A percentile compares a stretch with the other conserved stretches of the same genome.
Conservation (phyloP, 2,329 filamentous ascomycete species). For the Talaromyces sp. region DNA sequence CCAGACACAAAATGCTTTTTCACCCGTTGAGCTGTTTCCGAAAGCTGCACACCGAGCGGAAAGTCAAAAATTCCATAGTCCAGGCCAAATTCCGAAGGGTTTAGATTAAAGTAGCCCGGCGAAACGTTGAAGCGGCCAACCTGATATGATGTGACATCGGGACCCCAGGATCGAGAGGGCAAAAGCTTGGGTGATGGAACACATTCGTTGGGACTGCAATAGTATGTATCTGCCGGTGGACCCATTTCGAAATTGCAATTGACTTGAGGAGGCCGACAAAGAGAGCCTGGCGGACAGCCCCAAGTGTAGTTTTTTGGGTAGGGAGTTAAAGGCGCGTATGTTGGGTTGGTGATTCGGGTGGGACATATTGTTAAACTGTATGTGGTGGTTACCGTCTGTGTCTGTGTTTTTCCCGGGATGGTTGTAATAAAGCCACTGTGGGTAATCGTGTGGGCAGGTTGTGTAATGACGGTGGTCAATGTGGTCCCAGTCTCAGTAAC, state of each 20-base stretch:
- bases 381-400: neutral
- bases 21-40: neutral
- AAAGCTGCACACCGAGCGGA: slow-evolving; percentile 5
- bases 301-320: slow-evolving; percentile 30
- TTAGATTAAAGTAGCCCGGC: slow-evolving; percentile 59
- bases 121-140: slow-evolving; percentile 47
- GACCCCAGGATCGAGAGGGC: slow-evolving; percentile 19
- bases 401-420: neutral
- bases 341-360: slow-evolving; percentile 21
- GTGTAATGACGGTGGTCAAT: neutral
- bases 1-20: neutral
- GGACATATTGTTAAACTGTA: slow-evolving; percentile 20
- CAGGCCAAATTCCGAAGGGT: slow-evolving; percentile 58
- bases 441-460: neutral
- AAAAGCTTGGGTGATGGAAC: slow-evolving; percentile 25
- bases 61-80: slow-evolving; percentile 57
- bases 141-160: slow-evolving; percentile 16
- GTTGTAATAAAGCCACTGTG: neutral
- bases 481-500: neutral
- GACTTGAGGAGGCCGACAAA: slow-evolving; percentile 32
- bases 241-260: slow-evolving; percentile 36
- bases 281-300: slow-evolving; percentile 41
- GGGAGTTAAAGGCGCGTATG: slow-evolving; percentile 19
- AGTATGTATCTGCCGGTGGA: slow-evolving; percentile 32
- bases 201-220: slow-evolving; percentile 37